Evolutionary conservation across 352 stramenopile species (phyloP), one percentile per base, ranked within the genome.

Genomic region (Pythium graminicola): DNA sequence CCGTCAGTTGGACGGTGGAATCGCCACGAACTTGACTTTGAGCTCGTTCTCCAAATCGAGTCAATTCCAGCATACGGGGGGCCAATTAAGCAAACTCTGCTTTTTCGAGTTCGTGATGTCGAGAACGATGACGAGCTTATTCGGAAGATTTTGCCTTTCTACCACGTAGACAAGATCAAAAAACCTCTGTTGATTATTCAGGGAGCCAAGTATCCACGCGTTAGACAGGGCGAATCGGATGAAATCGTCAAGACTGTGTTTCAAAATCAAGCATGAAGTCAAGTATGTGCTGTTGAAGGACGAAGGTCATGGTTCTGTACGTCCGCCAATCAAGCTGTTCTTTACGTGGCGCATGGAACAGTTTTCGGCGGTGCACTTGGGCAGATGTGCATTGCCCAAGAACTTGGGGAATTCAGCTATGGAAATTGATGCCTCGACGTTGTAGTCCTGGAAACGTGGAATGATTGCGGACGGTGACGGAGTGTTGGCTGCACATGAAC

Each of bases 241-340:
- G 73, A 89, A 65, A 85, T 91, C 50, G 78, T 72, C n/a, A 81
- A 81, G 48, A 67, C 68, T 28, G 75, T 91, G 41, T 60, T 72
- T 35, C 66, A 66, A 31, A 86, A 82, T n/a, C 54, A 77, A 80
- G 44, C 82, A 82, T 49, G 65, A 79, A 31, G 80, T 91, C n/a
- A 64, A 81, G 59, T 93, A 91, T 57, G 64, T 93, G 5, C 42
- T 93, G 19, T 89, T 89, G 68, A 74, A 62, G 31, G 79, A 93
- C 59, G 82, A 93, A 64, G 82, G 82, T 26, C 80, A 93, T 56
- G 82, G 80, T 9, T 89, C 89, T 57, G 66, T 65, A 27, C 65
- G 77, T 2, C 74, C 72, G 2, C 61, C 73, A 16, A 93, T 91
- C 69, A 60, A 69, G 8, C 69, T 93, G 43, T 72, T 89, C 64